These are phyloP conservation scores for Boeremia exigua DNA, from an alignment of 2,329 filamentous ascomycete genomes.

Conservation along the genomic window DNA sequence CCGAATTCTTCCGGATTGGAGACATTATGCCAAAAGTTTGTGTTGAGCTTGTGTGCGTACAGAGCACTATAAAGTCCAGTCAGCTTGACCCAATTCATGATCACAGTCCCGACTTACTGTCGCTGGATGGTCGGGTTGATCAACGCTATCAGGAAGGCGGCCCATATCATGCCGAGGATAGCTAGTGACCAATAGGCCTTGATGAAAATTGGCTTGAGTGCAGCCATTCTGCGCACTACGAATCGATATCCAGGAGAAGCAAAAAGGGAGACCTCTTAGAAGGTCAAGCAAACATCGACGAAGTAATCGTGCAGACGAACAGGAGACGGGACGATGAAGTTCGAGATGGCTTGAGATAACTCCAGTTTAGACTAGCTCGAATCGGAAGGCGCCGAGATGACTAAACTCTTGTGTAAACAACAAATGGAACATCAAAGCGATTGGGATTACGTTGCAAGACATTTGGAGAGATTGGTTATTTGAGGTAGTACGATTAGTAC, in stretches of 20 bases:
- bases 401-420: background rate
- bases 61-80: constrained; percentile 64
- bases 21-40: constrained; percentile 73
- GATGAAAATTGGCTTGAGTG: constrained; percentile 36
- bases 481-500: background rate
- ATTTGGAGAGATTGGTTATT: background rate
- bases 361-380: constrained; percentile 13
- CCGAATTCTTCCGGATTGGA: constrained; percentile 82
- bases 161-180: constrained; percentile 69
- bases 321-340: constrained; percentile 6
- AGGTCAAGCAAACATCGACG: background rate
- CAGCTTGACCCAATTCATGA: background rate
- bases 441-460: background rate
- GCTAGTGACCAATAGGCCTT: constrained; percentile 49
- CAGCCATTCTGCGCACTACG: constrained; percentile 27
- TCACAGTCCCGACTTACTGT: constrained; percentile 64
- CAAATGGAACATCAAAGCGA: background rate
- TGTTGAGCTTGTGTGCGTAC: constrained; percentile 83
- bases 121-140: constrained; percentile 76
- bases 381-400: constrained; percentile 15
- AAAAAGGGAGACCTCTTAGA: background rate
- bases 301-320: constrained; percentile 1
- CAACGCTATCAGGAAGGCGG: constrained; percentile 68
- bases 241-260: background rate
- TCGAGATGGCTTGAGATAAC: constrained; percentile 14